These are phyloP conservation scores for Suillus discolor DNA, from an alignment of 768 basidiomycete species.

Conservation along the genomic window DNA sequence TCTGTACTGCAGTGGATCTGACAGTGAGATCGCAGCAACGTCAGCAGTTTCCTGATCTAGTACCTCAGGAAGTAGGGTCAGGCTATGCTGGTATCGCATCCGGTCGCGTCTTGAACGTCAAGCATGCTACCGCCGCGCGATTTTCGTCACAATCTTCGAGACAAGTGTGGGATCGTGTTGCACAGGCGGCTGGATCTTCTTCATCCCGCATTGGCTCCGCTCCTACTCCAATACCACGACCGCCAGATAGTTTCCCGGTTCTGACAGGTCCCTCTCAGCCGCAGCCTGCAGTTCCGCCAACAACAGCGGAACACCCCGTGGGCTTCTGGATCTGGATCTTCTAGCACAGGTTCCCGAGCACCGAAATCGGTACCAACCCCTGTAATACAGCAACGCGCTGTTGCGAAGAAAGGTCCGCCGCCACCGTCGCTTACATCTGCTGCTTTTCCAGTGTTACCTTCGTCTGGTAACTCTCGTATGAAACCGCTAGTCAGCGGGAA, in stretches of 20 bases:
- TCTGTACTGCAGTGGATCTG: conserved; percentile 5
- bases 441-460: conserved; percentile 74
- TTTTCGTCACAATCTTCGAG: conserved; percentile 60
- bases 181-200: conserved; percentile 66
- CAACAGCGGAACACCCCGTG: conserved; percentile 62
- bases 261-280: conserved; percentile 19
- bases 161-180: conserved; percentile 86
- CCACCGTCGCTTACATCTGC: conserved; percentile 52
- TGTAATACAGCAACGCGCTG: not conserved
- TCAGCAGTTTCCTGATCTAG: conserved; percentile 80
- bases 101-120: conserved; percentile 83
- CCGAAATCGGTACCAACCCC: conserved; percentile 24
- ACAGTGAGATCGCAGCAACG: conserved; percentile 59
- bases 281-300: conserved; percentile 38
- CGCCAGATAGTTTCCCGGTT: conserved; percentile 33
- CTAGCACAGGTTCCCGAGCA: conserved; percentile 22
- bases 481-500: conserved; percentile 62
- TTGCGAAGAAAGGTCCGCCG: not conserved
- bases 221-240: conserved; percentile 25
- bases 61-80: conserved; percentile 56
- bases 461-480: conserved; percentile 38
- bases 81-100: conserved; percentile 81
- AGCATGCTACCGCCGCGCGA: conserved; percentile 67
- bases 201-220: conserved; percentile 34
- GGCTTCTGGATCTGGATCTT: conserved; percentile 41